A percentile compares a stretch with the other conserved stretches of the same genome.
Conservation (phyloP, 768 basidiomycete species). For the Leccinellum rugosiceps region DNA sequence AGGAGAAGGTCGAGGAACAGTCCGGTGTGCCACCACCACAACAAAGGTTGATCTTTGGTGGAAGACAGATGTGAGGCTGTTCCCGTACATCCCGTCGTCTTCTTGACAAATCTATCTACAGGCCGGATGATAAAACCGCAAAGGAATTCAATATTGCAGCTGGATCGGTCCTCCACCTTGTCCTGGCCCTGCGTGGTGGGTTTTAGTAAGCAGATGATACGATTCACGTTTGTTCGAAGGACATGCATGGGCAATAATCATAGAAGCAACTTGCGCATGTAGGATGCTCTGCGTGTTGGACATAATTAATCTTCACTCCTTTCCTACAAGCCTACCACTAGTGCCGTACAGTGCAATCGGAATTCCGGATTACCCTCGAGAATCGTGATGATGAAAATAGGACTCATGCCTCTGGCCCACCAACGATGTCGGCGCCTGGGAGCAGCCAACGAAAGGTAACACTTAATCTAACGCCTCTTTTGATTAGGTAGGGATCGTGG, state of each 20-base stretch:
- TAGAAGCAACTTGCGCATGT: conserved; percentile 22
- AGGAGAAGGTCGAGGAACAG: conserved; percentile 98
- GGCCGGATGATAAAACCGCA: conserved; percentile 90
- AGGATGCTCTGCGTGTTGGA: conserved; percentile 28
- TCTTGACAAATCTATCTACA: conserved; percentile 29
- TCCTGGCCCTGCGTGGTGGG: conserved; percentile 93
- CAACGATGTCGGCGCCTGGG: conserved; percentile 81
- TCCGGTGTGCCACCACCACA: conserved; percentile 96
- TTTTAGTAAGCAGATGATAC: conserved; percentile 33
- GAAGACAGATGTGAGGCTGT: conserved; percentile 81
- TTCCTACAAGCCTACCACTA: conserved; percentile 3
- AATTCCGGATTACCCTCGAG: neutral
- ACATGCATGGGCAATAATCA: conserved; percentile 21
- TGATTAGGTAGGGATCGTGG: conserved; percentile 37
- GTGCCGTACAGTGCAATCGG: neutral
- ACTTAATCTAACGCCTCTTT: conserved; percentile 63
- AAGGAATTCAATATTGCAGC: conserved; percentile 79
- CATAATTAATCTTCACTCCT: conserved; percentile 26
- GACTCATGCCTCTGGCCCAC: conserved; percentile 37
- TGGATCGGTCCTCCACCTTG: conserved; percentile 89
- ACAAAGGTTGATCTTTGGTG: conserved; percentile 89
- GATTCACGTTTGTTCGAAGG: conserved; percentile 12
- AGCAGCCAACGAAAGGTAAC: conserved; percentile 87
- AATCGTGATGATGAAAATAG: conserved; percentile 6
- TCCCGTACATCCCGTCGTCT: neutral